Evolutionary conservation across 2,329 filamentous ascomycete species (phyloP).

Genomic region (Penicillium sp.): DNA sequence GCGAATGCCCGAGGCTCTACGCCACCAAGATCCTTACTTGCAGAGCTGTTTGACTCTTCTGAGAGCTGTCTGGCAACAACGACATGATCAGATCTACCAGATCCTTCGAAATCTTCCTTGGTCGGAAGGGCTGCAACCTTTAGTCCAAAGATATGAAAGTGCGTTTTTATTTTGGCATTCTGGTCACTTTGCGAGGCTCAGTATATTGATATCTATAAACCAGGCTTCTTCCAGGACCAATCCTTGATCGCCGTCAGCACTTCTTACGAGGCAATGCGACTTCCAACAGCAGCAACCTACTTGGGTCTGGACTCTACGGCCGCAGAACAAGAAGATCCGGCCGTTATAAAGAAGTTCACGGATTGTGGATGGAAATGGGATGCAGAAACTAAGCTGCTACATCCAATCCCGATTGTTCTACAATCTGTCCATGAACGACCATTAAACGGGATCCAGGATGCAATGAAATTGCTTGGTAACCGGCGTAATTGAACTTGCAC

Average conservation of each 20-base stretch:
- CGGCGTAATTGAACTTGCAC: constrained; percentile 22
- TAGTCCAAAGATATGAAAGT: constrained; percentile 40
- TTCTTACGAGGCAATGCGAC: constrained; percentile 42
- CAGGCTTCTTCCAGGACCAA: constrained; percentile 41
- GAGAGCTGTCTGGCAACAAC: constrained; percentile 40
- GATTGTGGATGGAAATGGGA: constrained; percentile 43
- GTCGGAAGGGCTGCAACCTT: constrained; percentile 31
- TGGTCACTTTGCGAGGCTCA: neutral
- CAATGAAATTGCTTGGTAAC: constrained; percentile 36
- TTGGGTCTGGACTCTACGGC: constrained; percentile 35
- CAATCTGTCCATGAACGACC: constrained; percentile 12
- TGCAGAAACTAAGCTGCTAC: constrained; percentile 32
- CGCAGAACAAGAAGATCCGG: constrained; percentile 27
- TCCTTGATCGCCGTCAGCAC: constrained; percentile 39
- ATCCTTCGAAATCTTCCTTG: constrained; percentile 35
- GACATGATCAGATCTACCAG: constrained; percentile 37
- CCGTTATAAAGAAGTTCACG: constrained; percentile 34
- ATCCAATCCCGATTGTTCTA: constrained; percentile 32
- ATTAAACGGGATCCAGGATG: constrained; percentile 31
- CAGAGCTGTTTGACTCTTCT: constrained; percentile 38
- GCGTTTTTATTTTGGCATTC: neutral
- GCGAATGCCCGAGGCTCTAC: constrained; percentile 35
- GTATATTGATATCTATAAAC: neutral
- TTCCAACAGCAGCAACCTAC: constrained; percentile 35
- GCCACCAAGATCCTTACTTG: constrained; percentile 31